These are phyloP conservation scores for Hericium erinaceus DNA, from an alignment of 768 basidiomycete genomes.

Conservation along the genomic window DNA sequence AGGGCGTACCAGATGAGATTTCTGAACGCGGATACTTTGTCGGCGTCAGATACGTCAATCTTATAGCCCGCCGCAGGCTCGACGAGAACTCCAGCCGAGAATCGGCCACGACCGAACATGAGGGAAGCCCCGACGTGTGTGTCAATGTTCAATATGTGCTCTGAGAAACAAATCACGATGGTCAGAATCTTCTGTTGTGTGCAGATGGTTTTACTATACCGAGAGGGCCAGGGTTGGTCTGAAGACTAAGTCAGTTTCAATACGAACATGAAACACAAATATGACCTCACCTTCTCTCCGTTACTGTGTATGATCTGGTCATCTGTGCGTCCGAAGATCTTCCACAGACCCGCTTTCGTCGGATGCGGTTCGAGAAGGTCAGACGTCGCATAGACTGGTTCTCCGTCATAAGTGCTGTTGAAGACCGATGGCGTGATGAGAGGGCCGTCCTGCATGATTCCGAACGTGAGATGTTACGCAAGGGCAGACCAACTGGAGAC, in stretches of 20 bases:
- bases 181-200: too few relatives aligned
- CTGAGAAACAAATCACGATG: neutral
- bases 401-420: neutral
- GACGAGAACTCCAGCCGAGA: conserved; percentile 3
- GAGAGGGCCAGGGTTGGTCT: neutral
- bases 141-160: neutral
- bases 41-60: neutral
- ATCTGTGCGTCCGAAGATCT: conserved; percentile 17
- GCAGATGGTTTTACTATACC: neutral
- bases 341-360: conserved; percentile 22
- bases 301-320: conserved; percentile 23
- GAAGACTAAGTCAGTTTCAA: neutral
- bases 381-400: neutral
- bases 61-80: neutral
- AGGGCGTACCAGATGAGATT: neutral
- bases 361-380: neutral
- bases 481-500: neutral
- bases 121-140: neutral
- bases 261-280: neutral
- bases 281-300: neutral
- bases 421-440: neutral
- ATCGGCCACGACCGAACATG: conserved; percentile 6
- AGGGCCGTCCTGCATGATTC: neutral
- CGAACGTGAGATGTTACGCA: neutral
- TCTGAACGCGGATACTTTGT: neutral